Percentiles rank a stretch among this genome's conserved stretches.
These are phyloP conservation scores for Quillaja saponaria DNA, from an alignment of 306 rosid genomes.

Conservation along the genomic window DNA sequence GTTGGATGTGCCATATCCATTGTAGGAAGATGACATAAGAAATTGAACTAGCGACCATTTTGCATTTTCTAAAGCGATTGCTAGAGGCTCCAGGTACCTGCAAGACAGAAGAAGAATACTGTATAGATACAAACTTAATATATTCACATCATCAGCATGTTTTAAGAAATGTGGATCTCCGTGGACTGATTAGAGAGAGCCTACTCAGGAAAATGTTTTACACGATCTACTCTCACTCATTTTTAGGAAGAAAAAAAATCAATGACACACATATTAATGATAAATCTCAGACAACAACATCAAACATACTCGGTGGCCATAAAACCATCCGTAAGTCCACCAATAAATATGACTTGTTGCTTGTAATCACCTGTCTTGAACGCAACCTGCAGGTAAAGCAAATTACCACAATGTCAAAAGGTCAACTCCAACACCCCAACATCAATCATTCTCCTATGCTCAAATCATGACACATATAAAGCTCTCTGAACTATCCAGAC, in stretches of 20 bases:
- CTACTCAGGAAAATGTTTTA: slow-evolving; percentile 3
- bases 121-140: slow-evolving; percentile 8
- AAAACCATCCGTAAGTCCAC: slow-evolving; percentile 94
- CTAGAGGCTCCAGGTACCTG: slow-evolving; percentile 95
- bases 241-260: slow-evolving; percentile 5
- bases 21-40: slow-evolving; percentile 89
- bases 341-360: slow-evolving; percentile 89
- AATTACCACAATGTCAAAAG: slow-evolving; percentile 6
- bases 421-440: background rate
- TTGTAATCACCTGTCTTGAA: slow-evolving; percentile 86
- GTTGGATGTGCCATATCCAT: slow-evolving; percentile 95
- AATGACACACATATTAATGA: too few relatives aligned
- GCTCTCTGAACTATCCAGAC: too few relatives aligned
- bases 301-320: slow-evolving; percentile 79
- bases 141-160: slow-evolving; percentile 7
- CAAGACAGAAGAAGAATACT: slow-evolving; percentile 33
- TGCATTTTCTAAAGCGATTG: slow-evolving; percentile 87
- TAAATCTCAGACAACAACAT: background rate
- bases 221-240: slow-evolving; percentile 17
- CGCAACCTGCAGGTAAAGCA: slow-evolving; percentile 67
- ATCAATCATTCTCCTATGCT: too few relatives aligned
- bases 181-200: slow-evolving; percentile 4
- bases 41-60: slow-evolving; percentile 97
- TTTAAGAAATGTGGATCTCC: background rate
- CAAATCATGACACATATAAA: too few relatives aligned